Evolutionary conservation across 2,329 filamentous ascomycete species (phyloP), one percentile per base, ranked within the genome.

Genomic region (Gaeumannomyces sp.): DNA sequence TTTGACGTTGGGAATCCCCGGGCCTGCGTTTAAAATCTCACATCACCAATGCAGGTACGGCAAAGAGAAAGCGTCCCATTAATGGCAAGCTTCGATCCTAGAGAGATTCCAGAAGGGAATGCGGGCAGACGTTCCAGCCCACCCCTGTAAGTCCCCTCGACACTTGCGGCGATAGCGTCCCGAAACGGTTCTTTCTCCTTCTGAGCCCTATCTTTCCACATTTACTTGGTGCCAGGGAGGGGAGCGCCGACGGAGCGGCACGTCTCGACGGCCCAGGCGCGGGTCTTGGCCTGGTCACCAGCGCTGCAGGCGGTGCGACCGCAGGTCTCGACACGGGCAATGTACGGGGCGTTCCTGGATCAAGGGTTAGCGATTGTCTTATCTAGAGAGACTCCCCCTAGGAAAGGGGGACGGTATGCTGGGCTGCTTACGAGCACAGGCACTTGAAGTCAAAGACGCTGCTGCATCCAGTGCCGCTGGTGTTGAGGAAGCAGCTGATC

Each of bases 381-480:
- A 16, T 62, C 19, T 29, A 27, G 7, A 25, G 11, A 14, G 25
- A 4, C 33, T 28, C 3, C 16, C n/a, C 19, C 14, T 33, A 10
- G 27, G 7, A 22, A 29, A 11, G n/a, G 25, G 19, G 27, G 16
- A 16, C 13, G 28, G n/a, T 13, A 28, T 58, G 7, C 6, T 3
- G 22, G 25, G 25, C 7, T 3, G 56, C 62, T 59, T 59, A 63
- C 62, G 22, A 22, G 62, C 62, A 63, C 27, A 57, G 57, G 56
- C 62, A 63, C 19, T 53, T 45, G 57, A 63, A 63, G 62, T 63
- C 33, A 25, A 63, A 53, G 29, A 63, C 62, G 53, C 53, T 63
- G 53, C 29, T 25, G 62, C 62, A 63, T 25, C 62, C 62, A 14
- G 29, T 63, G 31, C 56, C 27, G 7, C 31, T 27, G 11, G 50